Evolutionary conservation across 108 stramenopile species (phyloP).

Genomic region (Cyclotella atomus): DNA sequence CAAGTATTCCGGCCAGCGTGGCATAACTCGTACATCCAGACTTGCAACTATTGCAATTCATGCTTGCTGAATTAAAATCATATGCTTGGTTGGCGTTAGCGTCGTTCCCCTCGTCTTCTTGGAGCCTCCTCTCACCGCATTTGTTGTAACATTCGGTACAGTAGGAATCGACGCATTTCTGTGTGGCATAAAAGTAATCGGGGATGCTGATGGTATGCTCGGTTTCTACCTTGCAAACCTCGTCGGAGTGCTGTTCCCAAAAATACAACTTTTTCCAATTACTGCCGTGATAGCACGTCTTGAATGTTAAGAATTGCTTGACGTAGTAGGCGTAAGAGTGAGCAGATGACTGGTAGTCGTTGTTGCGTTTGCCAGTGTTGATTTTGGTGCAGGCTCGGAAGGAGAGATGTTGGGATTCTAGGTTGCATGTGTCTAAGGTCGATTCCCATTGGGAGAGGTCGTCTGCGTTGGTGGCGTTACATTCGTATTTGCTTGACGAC

Average conservation of each 20-base stretch:
- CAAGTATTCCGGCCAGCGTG: neutral
- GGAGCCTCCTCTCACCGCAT: no score
- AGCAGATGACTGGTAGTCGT: neutral
- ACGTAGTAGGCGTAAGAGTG: conserved; percentile 4
- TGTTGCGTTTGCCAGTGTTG: neutral
- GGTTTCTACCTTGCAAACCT: neutral
- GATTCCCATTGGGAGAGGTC: neutral
- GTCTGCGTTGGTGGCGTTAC: neutral
- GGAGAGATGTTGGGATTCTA: neutral
- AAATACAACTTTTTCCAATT: neutral
- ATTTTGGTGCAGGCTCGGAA: conserved; percentile 7
- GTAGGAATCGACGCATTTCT: neutral
- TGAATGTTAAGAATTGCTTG: neutral
- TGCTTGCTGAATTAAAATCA: neutral
- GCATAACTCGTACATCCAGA: neutral
- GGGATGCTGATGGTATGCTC: neutral
- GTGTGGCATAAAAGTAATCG: conserved; percentile 8
- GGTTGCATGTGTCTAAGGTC: neutral
- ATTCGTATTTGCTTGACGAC: neutral
- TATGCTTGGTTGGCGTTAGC: neutral
- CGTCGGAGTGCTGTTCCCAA: conserved; percentile 6
- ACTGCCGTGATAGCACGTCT: conserved; percentile 1
- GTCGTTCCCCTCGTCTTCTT: neutral
- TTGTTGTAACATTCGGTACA: neutral
- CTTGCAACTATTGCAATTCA: neutral